Evolutionary conservation across 768 basidiomycete genomes (phyloP), one percentile per base, ranked within the genome.

Genomic region (Podaxis sp.): DNA sequence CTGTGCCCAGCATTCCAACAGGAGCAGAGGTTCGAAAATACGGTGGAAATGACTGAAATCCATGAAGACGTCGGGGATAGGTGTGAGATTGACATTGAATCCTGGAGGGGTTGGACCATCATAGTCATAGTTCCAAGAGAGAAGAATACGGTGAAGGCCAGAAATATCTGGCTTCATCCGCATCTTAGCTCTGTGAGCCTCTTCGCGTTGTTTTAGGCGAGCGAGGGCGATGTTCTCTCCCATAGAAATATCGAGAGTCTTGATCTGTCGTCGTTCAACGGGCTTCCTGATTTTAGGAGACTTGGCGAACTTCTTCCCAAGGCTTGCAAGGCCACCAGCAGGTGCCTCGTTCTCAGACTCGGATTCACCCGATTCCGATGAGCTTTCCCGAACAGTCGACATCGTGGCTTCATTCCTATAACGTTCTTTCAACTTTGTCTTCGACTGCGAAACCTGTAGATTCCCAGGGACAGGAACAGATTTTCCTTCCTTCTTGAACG

Each of bases 1-100:
- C 70, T 96, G 93, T 29, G 89, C 85, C 96, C 97, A 98, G 65
- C 92, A 88, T 74, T 99, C 97, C 62, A 92, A 77, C 19, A 95
- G 75, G 27, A 98, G 76, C 15, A 98, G 80, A 2, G 96, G 95
- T 70, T 93, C 87, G 71, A 97, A 94, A 50, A 89, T 79, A 24
- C 76, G 76, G 46, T 83, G 81, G 73, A 96, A 98, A 19, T 93
- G 83, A 1, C 77, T 71, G 61, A 88, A 83, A 55, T 84, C 81
- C 1, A 67, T 61, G 72, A 98, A 98, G 11, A 72, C 76, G 58
- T 86, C 82, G 0, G 92, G 91, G 7, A 97, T 80, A 17, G 73
- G 74, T 12, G 72, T 55, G 33, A 80, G 68, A 1, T 71, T 55
- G 3, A 77, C 66, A 49, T 72, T 76, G 17, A 75, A 71, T n/a